Evolutionary conservation across 345 rosid genomes (phyloP).

Genomic region (Eucalyptus shirleyi): DNA sequence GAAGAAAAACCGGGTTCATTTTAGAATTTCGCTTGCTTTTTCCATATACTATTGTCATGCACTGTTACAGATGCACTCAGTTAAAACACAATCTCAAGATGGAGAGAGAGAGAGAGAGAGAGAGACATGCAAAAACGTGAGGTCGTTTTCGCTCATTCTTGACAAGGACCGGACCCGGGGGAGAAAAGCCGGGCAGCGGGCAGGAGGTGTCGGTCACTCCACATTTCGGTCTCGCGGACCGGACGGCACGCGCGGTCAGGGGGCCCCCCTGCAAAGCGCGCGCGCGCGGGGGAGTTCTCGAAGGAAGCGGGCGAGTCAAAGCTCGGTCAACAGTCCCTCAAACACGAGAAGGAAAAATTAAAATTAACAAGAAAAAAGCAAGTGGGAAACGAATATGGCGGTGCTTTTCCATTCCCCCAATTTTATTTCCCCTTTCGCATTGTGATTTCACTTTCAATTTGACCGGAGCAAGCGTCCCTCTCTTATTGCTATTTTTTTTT

Average conservation of each 20-base stretch:
- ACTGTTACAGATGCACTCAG: not conserved
- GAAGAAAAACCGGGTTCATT: not conserved
- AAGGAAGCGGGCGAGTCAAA: not conserved
- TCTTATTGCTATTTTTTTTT: not conserved
- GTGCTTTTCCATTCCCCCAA: not conserved
- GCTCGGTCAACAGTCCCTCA: not conserved
- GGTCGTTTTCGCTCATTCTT: not conserved
- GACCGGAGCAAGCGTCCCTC: not conserved
- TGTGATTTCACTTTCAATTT: conserved; percentile 12
- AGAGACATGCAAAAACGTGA: not conserved
- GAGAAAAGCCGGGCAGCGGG: not conserved
- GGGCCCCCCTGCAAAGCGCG: not conserved
- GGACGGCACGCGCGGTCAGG: conserved; percentile 80
- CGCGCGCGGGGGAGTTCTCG: not conserved
- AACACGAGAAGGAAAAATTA: not conserved
- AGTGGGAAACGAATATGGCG: not conserved
- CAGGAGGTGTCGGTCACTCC: not conserved
- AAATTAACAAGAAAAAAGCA: not conserved
- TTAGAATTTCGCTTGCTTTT: not conserved
- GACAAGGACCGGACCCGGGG: not conserved
- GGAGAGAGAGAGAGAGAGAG: not conserved
- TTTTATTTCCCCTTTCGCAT: not conserved
- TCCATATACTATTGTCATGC: not conserved
- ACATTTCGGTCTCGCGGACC: conserved; percentile 23
- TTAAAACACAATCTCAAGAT: not conserved